phyloP scores from a whole-genome alignment of 257 asterid genomes.

The Nicotiana otophora region DNA sequence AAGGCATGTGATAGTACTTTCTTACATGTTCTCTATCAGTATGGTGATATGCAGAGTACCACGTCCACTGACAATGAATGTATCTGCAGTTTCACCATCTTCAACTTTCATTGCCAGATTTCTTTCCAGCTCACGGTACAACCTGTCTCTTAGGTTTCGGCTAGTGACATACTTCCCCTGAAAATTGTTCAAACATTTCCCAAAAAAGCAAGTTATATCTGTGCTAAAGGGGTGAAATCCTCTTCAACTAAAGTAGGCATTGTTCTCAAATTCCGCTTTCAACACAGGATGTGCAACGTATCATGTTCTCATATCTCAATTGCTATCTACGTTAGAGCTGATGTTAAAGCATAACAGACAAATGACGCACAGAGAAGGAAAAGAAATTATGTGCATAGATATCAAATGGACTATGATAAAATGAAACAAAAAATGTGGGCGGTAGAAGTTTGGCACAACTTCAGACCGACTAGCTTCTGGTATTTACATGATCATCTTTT shows the following conservation, averaged over 20 bases:
- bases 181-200: neutral
- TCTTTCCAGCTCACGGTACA: constrained; percentile 89
- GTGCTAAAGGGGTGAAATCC: neutral
- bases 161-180: constrained; percentile 94
- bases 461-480: neutral
- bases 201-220: constrained; percentile 11
- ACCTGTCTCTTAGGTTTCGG: constrained; percentile 89
- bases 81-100: constrained; percentile 96
- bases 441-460: neutral
- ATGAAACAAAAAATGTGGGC: neutral
- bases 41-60: constrained; percentile 95
- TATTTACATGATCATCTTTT: neutral
- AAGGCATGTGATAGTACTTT: neutral
- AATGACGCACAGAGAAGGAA: neutral
- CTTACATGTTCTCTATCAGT: constrained; percentile 92
- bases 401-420: neutral
- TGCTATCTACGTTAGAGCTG: neutral
- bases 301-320: neutral
- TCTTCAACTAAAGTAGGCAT: neutral
- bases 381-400: neutral
- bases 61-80: constrained; percentile 89
- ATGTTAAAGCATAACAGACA: neutral
- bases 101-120: constrained; percentile 96
- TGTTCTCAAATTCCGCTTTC: neutral
- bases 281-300: neutral